Evolutionary conservation across 768 basidiomycete genomes (phyloP).

Genomic region (Phallus indusiatus): DNA sequence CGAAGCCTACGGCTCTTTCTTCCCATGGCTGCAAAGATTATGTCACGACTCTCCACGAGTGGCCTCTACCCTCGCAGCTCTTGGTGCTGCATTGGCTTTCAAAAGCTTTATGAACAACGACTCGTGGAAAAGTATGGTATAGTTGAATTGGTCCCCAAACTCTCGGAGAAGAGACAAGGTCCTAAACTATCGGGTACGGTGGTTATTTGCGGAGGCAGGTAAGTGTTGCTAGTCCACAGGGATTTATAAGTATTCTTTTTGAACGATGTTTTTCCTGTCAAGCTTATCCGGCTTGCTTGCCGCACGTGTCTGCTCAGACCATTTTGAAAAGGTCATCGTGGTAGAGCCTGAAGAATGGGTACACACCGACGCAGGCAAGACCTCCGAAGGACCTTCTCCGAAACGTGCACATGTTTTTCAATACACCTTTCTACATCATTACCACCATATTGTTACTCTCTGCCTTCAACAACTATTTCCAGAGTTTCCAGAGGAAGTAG

Average conservation of each 20-base stretch:
- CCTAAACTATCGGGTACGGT: slow-evolving; percentile 15
- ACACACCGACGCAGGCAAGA: slow-evolving; percentile 8
- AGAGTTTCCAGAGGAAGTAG: slow-evolving; percentile 12
- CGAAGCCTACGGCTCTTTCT: too few species aligned
- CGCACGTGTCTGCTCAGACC: slow-evolving; percentile 20
- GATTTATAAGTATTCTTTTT: not conserved
- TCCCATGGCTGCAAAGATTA: too few species aligned
- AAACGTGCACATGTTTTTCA: slow-evolving; percentile 14
- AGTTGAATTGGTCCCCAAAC: too few species aligned
- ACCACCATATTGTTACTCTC: not conserved
- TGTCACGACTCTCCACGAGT: too few species aligned
- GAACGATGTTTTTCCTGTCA: not conserved
- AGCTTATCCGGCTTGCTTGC: slow-evolving; percentile 20
- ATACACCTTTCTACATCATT: slow-evolving; percentile 4
- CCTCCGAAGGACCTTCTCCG: not conserved
- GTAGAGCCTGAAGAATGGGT: slow-evolving; percentile 20
- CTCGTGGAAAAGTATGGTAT: too few species aligned
- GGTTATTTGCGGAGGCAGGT: slow-evolving; percentile 21
- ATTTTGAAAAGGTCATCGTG: slow-evolving; percentile 21
- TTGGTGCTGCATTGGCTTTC: too few species aligned
- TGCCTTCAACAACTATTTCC: slow-evolving; percentile 16
- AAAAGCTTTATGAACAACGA: too few species aligned
- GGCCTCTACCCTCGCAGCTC: too few species aligned
- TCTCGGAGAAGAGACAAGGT: not conserved
- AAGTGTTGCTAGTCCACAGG: not conserved